Percentiles rank a stretch among this genome's conserved stretches.
Evolutionary conservation across 495 filamentous ascomycete species (phyloP).

Genomic region (Darksidea phi): DNA sequence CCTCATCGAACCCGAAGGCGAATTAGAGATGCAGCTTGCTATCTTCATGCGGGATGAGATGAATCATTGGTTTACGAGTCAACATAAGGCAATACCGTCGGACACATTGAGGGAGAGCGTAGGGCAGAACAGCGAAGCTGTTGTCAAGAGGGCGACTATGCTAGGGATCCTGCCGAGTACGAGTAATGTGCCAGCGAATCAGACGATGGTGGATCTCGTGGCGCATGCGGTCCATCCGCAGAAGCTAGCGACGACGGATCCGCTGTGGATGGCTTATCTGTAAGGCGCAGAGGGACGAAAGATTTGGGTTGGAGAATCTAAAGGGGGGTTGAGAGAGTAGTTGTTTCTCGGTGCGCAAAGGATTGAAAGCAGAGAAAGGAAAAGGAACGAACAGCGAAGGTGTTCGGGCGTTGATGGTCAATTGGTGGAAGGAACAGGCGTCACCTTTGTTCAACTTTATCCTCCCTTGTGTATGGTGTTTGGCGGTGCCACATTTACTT

Average conservation of each 20-base stretch:
- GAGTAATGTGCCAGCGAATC: conserved; percentile 78
- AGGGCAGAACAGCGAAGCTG: conserved; percentile 79
- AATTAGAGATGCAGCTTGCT: conserved; percentile 87
- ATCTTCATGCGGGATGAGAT: conserved; percentile 97
- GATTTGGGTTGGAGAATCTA: too few relatives aligned
- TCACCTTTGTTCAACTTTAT: too few relatives aligned
- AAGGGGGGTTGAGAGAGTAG: too few relatives aligned
- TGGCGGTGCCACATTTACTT: too few relatives aligned
- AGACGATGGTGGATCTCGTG: conserved; percentile 92
- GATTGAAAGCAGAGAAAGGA: too few relatives aligned
- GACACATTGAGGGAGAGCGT: conserved; percentile 78
- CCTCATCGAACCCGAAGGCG: conserved; percentile 82
- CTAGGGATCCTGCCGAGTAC: conserved; percentile 62
- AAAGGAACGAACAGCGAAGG: too few relatives aligned
- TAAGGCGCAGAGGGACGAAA: conserved; percentile 42
- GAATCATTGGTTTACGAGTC: conserved; percentile 91
- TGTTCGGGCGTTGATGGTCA: too few relatives aligned
- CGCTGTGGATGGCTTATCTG: conserved; percentile 96
- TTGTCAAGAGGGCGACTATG: conserved; percentile 83
- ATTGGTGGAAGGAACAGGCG: too few relatives aligned
- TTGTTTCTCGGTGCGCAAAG: too few relatives aligned
- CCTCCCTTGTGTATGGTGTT: too few relatives aligned
- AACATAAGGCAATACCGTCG: conserved; percentile 61
- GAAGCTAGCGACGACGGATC: conserved; percentile 78
- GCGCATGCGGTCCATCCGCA: conserved; percentile 80